These are phyloP conservation scores for Mycena chlorophos DNA, from an alignment of 768 basidiomycete species.

Conservation along the genomic window DNA sequence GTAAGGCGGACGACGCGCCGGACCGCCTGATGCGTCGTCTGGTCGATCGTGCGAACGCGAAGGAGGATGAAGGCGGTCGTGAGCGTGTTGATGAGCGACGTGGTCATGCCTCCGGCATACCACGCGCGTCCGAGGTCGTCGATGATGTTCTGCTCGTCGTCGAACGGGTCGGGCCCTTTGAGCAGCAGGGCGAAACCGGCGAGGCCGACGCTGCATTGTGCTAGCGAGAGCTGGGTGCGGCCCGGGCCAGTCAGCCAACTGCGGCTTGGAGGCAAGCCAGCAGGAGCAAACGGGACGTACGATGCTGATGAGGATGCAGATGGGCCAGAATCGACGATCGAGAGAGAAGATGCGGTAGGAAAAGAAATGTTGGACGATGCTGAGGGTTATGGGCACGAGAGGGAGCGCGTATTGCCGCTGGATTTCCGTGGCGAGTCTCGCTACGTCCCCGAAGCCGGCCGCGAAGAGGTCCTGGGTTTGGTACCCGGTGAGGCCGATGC, in stretches of 20 bases:
- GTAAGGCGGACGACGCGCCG: neutral
- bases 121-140: neutral
- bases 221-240: neutral
- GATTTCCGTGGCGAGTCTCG: neutral
- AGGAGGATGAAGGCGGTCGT: neutral
- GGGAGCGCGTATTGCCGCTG: neutral
- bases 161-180: neutral
- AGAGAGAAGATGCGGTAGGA: neutral
- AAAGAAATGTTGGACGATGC: neutral
- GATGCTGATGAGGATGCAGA: neutral
- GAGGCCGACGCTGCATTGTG: neutral
- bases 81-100: neutral
- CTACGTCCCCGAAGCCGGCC: neutral
- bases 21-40: neutral
- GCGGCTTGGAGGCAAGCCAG: neutral
- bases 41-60: neutral
- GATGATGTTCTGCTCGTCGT: neutral
- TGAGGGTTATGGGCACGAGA: neutral
- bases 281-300: neutral
- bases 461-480: neutral
- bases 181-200: neutral
- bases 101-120: neutral
- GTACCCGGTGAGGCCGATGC: neutral
- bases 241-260: neutral
- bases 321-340: neutral